These are phyloP conservation scores for Glebionis coronaria DNA, from an alignment of 129 eudicot genomes.

Conservation along the genomic window DNA sequence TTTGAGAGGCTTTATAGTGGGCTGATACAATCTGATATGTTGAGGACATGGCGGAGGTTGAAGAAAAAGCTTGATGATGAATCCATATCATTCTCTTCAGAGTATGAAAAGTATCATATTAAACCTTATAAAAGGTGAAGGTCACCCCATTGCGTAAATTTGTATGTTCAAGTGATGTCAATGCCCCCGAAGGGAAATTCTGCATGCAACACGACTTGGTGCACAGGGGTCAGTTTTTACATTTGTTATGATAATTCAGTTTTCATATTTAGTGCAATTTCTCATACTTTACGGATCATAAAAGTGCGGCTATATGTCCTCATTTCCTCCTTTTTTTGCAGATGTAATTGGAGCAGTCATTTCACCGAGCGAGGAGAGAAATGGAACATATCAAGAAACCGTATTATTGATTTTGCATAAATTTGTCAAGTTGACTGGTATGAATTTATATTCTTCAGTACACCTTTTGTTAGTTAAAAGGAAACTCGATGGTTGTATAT, in stretches of 20 bases:
- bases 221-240: background rate
- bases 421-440: too few relatives aligned
- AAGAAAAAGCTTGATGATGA: conserved; percentile 93
- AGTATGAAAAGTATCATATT: conserved; percentile 64
- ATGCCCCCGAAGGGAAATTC: background rate
- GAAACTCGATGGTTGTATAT: too few relatives aligned
- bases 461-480: too few relatives aligned
- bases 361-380: background rate
- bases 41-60: conserved; percentile 87
- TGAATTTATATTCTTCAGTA: too few relatives aligned
- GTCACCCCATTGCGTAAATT: background rate
- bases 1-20: conserved; percentile 83
- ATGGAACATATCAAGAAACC: background rate
- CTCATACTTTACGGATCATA: background rate
- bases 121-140: conserved; percentile 83
- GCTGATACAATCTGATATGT: conserved; percentile 77
- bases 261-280: background rate
- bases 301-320: conserved; percentile 4
- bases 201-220: background rate
- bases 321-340: background rate
- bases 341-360: background rate
- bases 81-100: conserved; percentile 67
- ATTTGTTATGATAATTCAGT: background rate
- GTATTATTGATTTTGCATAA: too few relatives aligned
- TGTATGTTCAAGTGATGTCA: background rate